These are phyloP conservation scores for Elsinoe necatrix DNA, from an alignment of 2,329 filamentous ascomycete species.

Conservation along the genomic window DNA sequence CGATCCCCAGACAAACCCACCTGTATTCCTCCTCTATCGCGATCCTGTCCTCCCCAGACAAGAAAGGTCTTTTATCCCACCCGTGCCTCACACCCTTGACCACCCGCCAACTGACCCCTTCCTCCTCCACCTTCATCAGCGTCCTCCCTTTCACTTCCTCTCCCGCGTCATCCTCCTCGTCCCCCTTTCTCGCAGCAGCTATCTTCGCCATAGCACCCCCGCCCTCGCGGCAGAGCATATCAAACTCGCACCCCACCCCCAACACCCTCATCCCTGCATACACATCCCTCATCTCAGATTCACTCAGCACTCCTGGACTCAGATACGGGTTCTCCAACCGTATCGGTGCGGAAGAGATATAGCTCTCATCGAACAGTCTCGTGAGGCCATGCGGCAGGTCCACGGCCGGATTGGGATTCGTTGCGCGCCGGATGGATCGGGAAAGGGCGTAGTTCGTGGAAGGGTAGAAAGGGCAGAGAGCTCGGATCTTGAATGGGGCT, in stretches of 20 bases:
- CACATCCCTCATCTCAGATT: constrained; percentile 45
- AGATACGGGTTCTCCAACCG: constrained; percentile 51
- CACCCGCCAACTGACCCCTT: constrained; percentile 51
- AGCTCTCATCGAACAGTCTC: constrained; percentile 45
- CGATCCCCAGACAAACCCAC: constrained; percentile 46
- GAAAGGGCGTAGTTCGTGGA: constrained; percentile 54
- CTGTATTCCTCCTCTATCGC: constrained; percentile 48
- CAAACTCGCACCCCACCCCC: constrained; percentile 56
- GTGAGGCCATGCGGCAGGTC: constrained; percentile 45
- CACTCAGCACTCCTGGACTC: constrained; percentile 48
- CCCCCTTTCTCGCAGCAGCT: constrained; percentile 32
- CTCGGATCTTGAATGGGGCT: constrained; percentile 41
- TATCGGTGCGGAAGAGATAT: constrained; percentile 37
- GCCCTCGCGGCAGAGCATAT: constrained; percentile 57
- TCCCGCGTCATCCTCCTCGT: constrained; percentile 19
- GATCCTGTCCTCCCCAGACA: constrained; percentile 40
- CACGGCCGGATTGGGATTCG: constrained; percentile 45
- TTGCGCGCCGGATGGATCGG: constrained; percentile 49
- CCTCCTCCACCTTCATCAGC: constrained; percentile 25
- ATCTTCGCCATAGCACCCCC: constrained; percentile 51
- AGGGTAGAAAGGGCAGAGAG: constrained; percentile 55
- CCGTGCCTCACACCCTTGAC: constrained; percentile 53
- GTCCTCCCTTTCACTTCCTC: constrained; percentile 23
- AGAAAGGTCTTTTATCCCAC: constrained; percentile 60
- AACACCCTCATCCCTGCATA: constrained; percentile 48